Percentiles rank a stretch among this genome's conserved stretches.
Evolutionary conservation across 75 land plant genomes (phyloP).

Genomic region (Adiantum capillusveneris): DNA sequence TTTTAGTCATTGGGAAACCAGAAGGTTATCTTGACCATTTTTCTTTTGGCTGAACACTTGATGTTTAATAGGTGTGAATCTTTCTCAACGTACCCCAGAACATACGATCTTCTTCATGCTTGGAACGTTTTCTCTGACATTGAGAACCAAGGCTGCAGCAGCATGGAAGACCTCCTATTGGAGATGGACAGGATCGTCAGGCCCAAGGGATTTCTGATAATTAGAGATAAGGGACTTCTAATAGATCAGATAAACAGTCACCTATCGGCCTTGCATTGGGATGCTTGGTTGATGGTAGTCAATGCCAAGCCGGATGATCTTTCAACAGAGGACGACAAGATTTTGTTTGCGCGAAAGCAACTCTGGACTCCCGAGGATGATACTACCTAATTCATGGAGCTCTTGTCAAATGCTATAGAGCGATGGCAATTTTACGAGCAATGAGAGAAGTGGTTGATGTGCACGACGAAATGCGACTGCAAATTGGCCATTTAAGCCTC

Average conservation of each 20-base stretch:
- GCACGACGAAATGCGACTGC: no score
- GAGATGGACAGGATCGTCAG: constrained; percentile 94
- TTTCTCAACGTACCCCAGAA: constrained; percentile 89
- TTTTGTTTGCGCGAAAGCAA: constrained; percentile 66
- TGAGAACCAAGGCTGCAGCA: constrained; percentile 41
- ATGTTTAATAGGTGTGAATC: constrained; percentile 72
- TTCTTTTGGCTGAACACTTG: background rate
- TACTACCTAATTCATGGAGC: no score
- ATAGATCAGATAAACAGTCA: constrained; percentile 41
- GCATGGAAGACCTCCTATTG: constrained; percentile 67
- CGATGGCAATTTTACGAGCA: no score
- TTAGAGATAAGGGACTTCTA: constrained; percentile 52
- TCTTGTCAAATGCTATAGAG: no score
- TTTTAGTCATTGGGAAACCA: background rate
- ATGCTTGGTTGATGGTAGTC: constrained; percentile 52
- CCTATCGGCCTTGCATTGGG: constrained; percentile 60
- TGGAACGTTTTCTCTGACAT: constrained; percentile 71
- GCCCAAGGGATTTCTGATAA: constrained; percentile 75
- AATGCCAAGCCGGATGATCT: constrained; percentile 55
- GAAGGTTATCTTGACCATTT: background rate
- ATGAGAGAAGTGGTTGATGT: no score
- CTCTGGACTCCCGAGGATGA: constrained; percentile 45
- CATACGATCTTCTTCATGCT: constrained; percentile 90
- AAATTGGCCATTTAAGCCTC: no score
- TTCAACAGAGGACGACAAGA: constrained; percentile 48